Evolutionary conservation across 768 basidiomycete species (phyloP), one percentile per base, ranked within the genome.

Genomic region (Hygrocybe punicea): DNA sequence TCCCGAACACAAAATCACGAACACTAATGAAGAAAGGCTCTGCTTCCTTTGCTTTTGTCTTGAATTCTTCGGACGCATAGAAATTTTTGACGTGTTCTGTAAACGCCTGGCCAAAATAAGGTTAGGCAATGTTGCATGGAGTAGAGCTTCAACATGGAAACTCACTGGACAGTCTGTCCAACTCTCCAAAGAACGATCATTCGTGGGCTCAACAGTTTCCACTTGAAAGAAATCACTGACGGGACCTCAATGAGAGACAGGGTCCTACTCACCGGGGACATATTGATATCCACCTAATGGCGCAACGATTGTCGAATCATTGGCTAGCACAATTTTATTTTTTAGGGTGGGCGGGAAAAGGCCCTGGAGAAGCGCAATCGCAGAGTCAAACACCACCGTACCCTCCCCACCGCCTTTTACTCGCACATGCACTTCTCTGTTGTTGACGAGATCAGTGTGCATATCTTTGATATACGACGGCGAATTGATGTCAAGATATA

Each of bases 221-320:
- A 55, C 29, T 33, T 42, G 14, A 2, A 5, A 13, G n/a, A 17
- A 29, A 23, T 45, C 19, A 46, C 57, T 35, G 33, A 37, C 46
- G 50, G 14, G n/a, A n/a, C 17, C 19, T n/a, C 8, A 9, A 33
- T n/a, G 8, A 17, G 45, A 0, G 9, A 54, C 10, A 35, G 58
- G 29, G 19, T 10, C 5, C 2, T 24, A 60, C 19, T 71, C 74
- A 82, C 86, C 80, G n/a, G 91, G 89, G 48, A 94, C 81, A 62
- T 93, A 94, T 71, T 93, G 90, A 70, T 93, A 94, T 2, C 90
- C 89, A 14, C 83, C 82, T 8, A 93, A 80, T 23, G 93, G 91
- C 1, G 88, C 83, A 19, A 81, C 70, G 61, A 94, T 75, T 23
- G 77, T 81, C 13, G 84, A 83, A 55, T 84, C 89, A 60, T 95